These are phyloP conservation scores for Fusarium nisikadoi DNA, from an alignment of 2,329 filamentous ascomycete species.

Conservation along the genomic window DNA sequence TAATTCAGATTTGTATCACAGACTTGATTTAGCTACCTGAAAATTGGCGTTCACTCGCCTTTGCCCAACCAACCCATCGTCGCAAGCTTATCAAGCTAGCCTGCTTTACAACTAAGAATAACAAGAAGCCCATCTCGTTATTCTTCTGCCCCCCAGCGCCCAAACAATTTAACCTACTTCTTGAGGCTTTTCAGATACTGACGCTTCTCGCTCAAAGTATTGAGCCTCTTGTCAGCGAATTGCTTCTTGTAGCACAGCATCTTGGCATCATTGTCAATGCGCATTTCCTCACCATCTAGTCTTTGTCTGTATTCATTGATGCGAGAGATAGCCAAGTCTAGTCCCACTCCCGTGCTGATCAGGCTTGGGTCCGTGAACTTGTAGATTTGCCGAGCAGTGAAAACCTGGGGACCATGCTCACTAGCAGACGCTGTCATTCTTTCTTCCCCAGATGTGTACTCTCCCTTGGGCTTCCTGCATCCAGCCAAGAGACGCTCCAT, in stretches of 20 bases:
- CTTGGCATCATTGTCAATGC: fast-evolving
- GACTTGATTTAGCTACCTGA: too few relatives aligned
- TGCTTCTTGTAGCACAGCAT: fast-evolving
- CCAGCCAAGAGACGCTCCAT: background rate
- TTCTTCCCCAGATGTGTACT: fast-evolving
- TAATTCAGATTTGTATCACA: too few relatives aligned
- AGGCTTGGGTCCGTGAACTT: background rate
- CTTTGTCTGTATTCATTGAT: background rate
- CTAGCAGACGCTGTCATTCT: fast-evolving
- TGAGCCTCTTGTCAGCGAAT: fast-evolving
- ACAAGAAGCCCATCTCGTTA: too few relatives aligned
- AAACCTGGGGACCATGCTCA: fast-evolving
- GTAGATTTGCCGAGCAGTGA: background rate
- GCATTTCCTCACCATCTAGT: fast-evolving
- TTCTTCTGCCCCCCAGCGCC: background rate
- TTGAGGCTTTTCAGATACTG: background rate
- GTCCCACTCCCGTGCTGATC: background rate
- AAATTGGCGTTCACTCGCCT: too few relatives aligned
- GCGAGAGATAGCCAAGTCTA: background rate
- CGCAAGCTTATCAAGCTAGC: too few relatives aligned
- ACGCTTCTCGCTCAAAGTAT: fast-evolving
- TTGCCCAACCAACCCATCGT: too few relatives aligned
- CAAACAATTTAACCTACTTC: background rate
- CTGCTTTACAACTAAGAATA: too few relatives aligned
- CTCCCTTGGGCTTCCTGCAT: fast-evolving